These are phyloP conservation scores for Cladosporium austrohemisphaericum DNA, from an alignment of 2,329 filamentous ascomycete genomes.

Conservation along the genomic window DNA sequence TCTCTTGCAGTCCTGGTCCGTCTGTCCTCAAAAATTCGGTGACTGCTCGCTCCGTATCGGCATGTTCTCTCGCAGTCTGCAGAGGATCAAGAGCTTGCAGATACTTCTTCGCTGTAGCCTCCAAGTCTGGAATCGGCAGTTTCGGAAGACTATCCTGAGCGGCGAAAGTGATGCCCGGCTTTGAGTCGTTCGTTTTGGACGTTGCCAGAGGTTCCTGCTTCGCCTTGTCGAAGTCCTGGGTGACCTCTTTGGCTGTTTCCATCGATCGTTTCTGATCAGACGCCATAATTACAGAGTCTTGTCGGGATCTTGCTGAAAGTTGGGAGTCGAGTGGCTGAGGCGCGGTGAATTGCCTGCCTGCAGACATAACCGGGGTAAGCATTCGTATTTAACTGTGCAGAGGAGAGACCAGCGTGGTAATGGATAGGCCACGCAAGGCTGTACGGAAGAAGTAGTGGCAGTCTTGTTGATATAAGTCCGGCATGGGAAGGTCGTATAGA, in stretches of 20 bases:
- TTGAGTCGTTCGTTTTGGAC: constrained; percentile 52
- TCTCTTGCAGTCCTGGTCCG: constrained; percentile 81
- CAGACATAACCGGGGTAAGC: constrained; percentile 48
- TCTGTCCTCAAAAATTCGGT: constrained; percentile 78
- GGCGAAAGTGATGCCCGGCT: constrained; percentile 80
- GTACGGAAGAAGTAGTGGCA: constrained; percentile 93
- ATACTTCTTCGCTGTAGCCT: constrained; percentile 73
- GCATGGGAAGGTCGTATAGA: constrained; percentile 52
- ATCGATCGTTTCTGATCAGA: constrained; percentile 41
- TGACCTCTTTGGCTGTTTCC: constrained; percentile 53
- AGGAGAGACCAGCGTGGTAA: constrained; percentile 73
- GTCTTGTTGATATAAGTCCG: constrained; percentile 76
- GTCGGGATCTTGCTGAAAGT: constrained; percentile 17
- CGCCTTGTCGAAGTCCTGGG: constrained; percentile 46
- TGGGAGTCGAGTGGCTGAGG: constrained; percentile 63
- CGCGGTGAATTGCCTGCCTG: constrained; percentile 62
- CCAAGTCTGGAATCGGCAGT: constrained; percentile 86
- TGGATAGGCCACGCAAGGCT: constrained; percentile 78
- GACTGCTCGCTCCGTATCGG: constrained; percentile 75
- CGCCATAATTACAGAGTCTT: constrained; percentile 38
- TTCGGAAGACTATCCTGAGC: constrained; percentile 85
- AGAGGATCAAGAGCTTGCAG: constrained; percentile 74
- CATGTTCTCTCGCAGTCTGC: constrained; percentile 75
- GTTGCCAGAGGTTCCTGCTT: constrained; percentile 46
- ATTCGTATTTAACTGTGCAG: constrained; percentile 59